Evolutionary conservation across 225 moss, liverwort and hornwort genomes (phyloP), one percentile per base, ranked within the genome.

Genomic region (Thuidium tamariscinum): DNA sequence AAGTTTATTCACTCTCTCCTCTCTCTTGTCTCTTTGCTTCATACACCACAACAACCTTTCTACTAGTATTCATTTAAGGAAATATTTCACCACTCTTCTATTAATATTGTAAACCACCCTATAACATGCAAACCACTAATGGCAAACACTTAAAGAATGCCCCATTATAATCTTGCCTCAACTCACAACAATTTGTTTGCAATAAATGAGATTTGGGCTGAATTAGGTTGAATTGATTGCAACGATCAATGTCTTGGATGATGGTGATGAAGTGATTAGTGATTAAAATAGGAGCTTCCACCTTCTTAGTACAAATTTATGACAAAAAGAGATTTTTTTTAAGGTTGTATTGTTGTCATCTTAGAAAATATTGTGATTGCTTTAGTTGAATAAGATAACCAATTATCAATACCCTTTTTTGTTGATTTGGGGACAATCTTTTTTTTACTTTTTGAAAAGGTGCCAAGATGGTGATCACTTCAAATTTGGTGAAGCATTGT

Each of bases 251-350:
- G 8, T 14, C 8, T 9, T 69, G 3, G 2, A 26, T 67, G 37
- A 2, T 21, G 8, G 4, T 25, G 13, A 36, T 68, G 12, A 13
- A 68, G 1, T 25, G 22, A 12, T 22, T 22, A 67, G 13, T 37
- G 7, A 37, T 0, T 37, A 5, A 11, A 66, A 13, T 14, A 68
- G 8, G 12, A 25, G 16, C 13, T 67, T 37, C 37, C 4, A 25
- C 41, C 41, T 25, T 39, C 13, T 23, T 8, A 25, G 10, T 27
- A 1, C 10, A 27, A 71, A 71, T 16, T 26, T 4, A 27, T 27
- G 0, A 71, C 10, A 16, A 0, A 1, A 16, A 26, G n/a, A 0
- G 5, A 21, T 22, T 2, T 16, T 42, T 26, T 27, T 44, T 16
- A 70, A 12, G 27, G 5, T 5, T 42, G 27, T 1, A 2, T 70